Evolutionary conservation across 2,329 filamentous ascomycete species (phyloP), one percentile per base, ranked within the genome.

Genomic region (Immersiporthe knoxdaviesiana): DNA sequence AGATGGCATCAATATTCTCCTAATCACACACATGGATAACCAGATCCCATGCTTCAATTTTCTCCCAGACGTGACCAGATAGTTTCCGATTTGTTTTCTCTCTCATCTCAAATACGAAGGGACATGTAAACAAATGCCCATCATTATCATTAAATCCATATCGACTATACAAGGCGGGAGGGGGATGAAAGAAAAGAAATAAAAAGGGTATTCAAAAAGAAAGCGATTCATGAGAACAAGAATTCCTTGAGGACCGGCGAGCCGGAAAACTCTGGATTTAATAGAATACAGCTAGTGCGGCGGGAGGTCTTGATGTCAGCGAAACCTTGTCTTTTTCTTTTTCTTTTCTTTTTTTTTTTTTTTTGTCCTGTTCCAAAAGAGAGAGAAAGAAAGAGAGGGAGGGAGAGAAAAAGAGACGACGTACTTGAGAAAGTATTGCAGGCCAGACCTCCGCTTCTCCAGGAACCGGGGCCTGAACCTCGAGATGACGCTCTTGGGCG

Each of bases 371-470:
- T n/a, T n/a, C n/a, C n/a, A n/a, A n/a, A n/a, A n/a, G n/a, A n/a
- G n/a, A n/a, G n/a, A n/a, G n/a, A n/a, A n/a, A n/a, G n/a, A n/a
- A n/a, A n/a, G n/a, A n/a, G n/a, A 35, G 8, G 35, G 35, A 35
- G 35, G 8, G 4, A 3, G 2, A 59, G 21, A 32, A 3, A 7
- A n/a, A 14, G 35, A 24, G 27, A 68, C 37, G 24, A 84, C 91
- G 71, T 82, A 97, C 94, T 97, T 97, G 67, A 99, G 82, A 78
- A 98, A 99, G 78, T 98, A 97, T 77, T 93, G 90, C 70, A 99
- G 83, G 7, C 94, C 95, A 56, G 88, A 85, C 74, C 93, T 89
- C 75, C 96, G 87, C 76, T 91, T 90, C 79, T 97, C 94, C 24
- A 99, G 85, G 78, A 99, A 98, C 65, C 87, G 88, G 14, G 92